Evolutionary conservation across 352 stramenopile genomes (phyloP).

Genomic region (Globisporangium recalcitrans): DNA sequence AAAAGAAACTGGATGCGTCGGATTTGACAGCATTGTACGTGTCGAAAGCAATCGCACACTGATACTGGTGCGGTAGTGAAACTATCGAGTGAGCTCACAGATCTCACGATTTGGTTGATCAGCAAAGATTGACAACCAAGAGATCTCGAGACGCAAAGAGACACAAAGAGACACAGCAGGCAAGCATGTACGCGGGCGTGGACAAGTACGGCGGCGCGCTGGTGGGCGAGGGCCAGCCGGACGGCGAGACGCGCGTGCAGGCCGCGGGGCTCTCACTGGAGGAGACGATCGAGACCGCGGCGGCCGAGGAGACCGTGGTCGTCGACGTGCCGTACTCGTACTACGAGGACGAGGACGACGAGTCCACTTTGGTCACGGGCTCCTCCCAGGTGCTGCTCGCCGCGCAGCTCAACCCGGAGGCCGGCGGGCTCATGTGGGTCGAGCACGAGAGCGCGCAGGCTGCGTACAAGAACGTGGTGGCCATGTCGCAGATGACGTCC

Average conservation of each 20-base stretch:
- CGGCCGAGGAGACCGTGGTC: conserved; percentile 75
- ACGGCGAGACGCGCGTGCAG: conserved; percentile 20
- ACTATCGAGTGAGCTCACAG: no score
- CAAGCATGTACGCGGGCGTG: conserved; percentile 64
- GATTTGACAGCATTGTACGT: no score
- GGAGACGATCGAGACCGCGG: conserved; percentile 70
- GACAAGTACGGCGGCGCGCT: conserved; percentile 80
- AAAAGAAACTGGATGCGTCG: no score
- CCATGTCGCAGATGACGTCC: conserved; percentile 87
- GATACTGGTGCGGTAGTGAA: no score
- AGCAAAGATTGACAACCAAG: no score
- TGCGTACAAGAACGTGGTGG: conserved; percentile 76
- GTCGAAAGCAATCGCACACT: no score
- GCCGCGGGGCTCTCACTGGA: conserved; percentile 51
- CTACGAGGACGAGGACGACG: conserved; percentile 59
- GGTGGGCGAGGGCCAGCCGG: conserved; percentile 55
- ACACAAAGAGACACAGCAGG: neutral
- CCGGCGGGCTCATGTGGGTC: conserved; percentile 77
- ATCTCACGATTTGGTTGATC: no score
- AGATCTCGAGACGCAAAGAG: no score
- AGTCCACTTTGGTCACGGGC: conserved; percentile 46
- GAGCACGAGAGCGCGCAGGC: conserved; percentile 53
- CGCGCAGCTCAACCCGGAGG: conserved; percentile 70
- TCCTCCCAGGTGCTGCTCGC: conserved; percentile 61
- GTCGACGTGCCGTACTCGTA: conserved; percentile 80